Conservation (phyloP, 768 basidiomycete species). For the Grammothele lineata region DNA sequence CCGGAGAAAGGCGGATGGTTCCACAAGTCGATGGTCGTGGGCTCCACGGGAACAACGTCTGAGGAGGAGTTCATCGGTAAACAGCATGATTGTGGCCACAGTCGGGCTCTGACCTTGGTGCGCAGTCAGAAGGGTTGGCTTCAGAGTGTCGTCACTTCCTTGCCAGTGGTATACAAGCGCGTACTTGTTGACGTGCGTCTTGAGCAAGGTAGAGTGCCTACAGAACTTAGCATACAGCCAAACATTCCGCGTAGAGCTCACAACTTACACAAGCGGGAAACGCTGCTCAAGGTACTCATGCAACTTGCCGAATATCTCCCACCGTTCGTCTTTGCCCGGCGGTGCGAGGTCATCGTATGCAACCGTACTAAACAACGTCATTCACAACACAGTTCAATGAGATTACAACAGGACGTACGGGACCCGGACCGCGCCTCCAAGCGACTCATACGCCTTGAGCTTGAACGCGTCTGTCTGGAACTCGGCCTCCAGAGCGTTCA, state of each 20-base stretch:
- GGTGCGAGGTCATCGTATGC: conserved; percentile 26
- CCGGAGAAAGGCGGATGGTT: conserved; percentile 57
- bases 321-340: conserved; percentile 27
- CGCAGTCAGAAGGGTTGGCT: conserved; percentile 65
- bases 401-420: conserved; percentile 7
- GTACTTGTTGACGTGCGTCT: conserved; percentile 74
- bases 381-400: too few relatives aligned
- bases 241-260: neutral
- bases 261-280: conserved; percentile 36
- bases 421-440: conserved; percentile 13
- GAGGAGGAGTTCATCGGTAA: neutral
- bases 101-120: conserved; percentile 48
- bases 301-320: conserved; percentile 31
- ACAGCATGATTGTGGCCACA: neutral
- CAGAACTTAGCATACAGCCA: neutral
- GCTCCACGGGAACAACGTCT: conserved; percentile 65
- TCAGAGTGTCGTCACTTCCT: conserved; percentile 56
- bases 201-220: conserved; percentile 54
- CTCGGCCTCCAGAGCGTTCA: conserved; percentile 6
- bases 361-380: conserved; percentile 18
- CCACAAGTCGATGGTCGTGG: conserved; percentile 47
- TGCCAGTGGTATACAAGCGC: conserved; percentile 73
- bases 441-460: conserved; percentile 13
- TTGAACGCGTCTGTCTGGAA: conserved; percentile 6
- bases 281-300: conserved; percentile 33